Evolutionary conservation across 2,329 filamentous ascomycete genomes (phyloP), one percentile per base, ranked within the genome.

Genomic region (Aspergillus quadricinctus): DNA sequence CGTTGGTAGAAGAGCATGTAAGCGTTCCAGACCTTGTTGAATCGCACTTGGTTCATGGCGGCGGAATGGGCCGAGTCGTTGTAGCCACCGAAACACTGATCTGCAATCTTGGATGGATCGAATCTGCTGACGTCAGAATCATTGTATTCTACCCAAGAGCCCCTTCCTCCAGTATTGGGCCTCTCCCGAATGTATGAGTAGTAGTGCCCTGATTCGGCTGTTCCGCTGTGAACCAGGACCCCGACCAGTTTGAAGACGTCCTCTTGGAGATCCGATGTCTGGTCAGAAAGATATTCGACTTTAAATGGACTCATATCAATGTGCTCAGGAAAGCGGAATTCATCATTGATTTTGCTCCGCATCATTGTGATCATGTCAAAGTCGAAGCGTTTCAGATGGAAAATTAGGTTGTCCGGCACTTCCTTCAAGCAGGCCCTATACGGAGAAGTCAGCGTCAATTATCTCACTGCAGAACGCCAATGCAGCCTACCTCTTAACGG

Each of bases 1-100:
- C 94, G 86, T 71, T 97, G 89, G 71, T 99, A 99, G 72, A 99
- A 97, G 8, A 99, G 81, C 90, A 99, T 97, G 72, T 99, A 99
- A 11, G 93, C 94, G 70, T 91, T 97, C 78, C 88, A 78, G 4
- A 83, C 82, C 72, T 92, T 93, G 65, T 87, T 83, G 61, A 81
- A 85, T 0, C 78, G 63, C 19, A 79, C 69, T 29, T 71, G 68
- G 19, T 57, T 77, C 75, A 64, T 77, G 73, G 50, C 65, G 67
- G 58, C 82, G 76, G 66, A 79, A 76, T 59, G 80, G 65, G 57
- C 76, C 8, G 81, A 77, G 56, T 81, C 81, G 57, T 88, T 86
- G 4, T 77, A 69, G 1, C 90, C 90, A n/a, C 90, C 90, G 75
- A 92, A 96, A 64, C 92, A 94, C 45, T 87, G 83, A 53, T 82